phyloP scores from a whole-genome alignment of 345 rosid genomes.

The Eucalyptus decipiens region DNA sequence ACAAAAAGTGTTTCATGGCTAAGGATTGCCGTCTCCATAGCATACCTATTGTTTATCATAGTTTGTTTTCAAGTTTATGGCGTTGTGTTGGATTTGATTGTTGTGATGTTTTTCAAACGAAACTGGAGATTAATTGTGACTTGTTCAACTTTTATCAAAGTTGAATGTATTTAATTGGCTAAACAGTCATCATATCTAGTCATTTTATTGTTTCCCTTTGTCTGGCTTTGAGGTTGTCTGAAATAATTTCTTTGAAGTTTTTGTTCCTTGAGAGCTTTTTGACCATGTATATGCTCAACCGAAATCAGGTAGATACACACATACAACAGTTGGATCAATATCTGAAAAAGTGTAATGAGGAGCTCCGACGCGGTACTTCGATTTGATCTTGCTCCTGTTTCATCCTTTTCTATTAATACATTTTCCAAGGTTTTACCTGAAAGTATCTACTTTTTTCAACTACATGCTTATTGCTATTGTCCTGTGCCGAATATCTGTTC shows the following conservation, averaged over 20 bases:
- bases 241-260: neutral
- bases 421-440: neutral
- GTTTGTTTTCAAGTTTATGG: neutral
- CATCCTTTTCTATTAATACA: neutral
- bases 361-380: slow-evolving; percentile 60
- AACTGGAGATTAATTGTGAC: neutral
- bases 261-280: neutral
- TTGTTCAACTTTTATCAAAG: neutral
- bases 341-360: slow-evolving; percentile 67
- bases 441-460: neutral
- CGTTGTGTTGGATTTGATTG: neutral
- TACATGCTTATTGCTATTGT: neutral
- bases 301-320: slow-evolving; percentile 83
- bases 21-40: neutral
- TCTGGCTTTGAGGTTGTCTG: neutral
- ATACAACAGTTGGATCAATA: slow-evolving; percentile 93
- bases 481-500: neutral
- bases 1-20: neutral
- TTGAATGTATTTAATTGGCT: neutral
- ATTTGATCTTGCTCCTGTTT: neutral
- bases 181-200: neutral
- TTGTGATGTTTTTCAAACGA: neutral
- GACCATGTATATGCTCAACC: neutral
- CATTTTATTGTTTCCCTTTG: neutral
- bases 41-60: neutral